A percentile compares a stretch with the other conserved stretches of the same genome.
These are phyloP conservation scores for Venturia carpophila DNA, from an alignment of 2,329 filamentous ascomycete genomes.

Conservation along the genomic window DNA sequence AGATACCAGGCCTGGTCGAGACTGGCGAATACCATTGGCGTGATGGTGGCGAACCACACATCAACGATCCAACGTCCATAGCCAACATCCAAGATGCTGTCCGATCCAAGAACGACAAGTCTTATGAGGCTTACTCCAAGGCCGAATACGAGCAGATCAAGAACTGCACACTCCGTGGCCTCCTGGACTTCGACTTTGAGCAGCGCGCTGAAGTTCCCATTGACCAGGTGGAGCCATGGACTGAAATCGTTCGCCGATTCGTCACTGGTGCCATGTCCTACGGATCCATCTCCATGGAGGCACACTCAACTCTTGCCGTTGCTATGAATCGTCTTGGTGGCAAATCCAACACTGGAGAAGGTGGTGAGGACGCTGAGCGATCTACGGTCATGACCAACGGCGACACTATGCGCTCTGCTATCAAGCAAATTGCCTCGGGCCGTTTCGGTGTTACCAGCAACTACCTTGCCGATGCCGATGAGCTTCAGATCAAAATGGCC, in stretches of 20 bases:
- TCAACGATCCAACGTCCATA: conserved; percentile 91
- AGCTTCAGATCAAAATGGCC: conserved; percentile 98
- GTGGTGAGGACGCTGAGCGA: conserved; percentile 90
- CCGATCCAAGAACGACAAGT: conserved; percentile 95
- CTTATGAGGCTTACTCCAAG: conserved; percentile 90
- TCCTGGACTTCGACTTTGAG: conserved; percentile 94
- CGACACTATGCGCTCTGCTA: conserved; percentile 93
- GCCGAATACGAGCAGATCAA: conserved; percentile 96
- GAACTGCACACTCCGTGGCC: conserved; percentile 85
- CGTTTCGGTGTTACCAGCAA: conserved; percentile 94
- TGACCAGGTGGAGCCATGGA: conserved; percentile 97
- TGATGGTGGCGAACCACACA: conserved; percentile 87
- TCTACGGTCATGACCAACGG: conserved; percentile 81
- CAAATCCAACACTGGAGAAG: conserved; percentile 96
- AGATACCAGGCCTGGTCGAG: conserved; percentile 74
- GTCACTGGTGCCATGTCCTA: conserved; percentile 98
- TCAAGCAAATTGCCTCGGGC: conserved; percentile 94
- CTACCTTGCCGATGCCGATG: conserved; percentile 90
- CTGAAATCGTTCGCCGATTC: conserved; percentile 92
- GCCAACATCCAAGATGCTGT: conserved; percentile 97
- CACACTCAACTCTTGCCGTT: conserved; percentile 88
- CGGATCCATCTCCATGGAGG: conserved; percentile 97
- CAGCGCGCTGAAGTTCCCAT: conserved; percentile 78
- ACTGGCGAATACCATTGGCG: conserved; percentile 98
- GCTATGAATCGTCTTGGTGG: conserved; percentile 95